Evolutionary conservation across 768 basidiomycete genomes (phyloP), one percentile per base, ranked within the genome.

Genomic region (Clitopilus passeckerianus): DNA sequence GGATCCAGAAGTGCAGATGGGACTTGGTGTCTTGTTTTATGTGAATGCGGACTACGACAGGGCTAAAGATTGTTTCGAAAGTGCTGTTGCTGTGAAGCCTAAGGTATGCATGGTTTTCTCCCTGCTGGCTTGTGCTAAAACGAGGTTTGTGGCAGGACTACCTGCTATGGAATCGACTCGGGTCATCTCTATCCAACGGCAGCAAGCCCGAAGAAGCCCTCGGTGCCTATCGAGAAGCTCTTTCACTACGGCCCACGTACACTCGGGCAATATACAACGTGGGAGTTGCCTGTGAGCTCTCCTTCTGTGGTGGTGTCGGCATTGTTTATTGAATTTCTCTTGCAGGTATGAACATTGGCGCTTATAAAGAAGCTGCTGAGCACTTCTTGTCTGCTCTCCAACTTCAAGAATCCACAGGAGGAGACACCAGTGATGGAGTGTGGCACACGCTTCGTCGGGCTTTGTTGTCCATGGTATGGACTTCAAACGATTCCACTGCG

Each of bases 251-350:
- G 37, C 97, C 97, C 24, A 95, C 94, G 0, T 99, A 97, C 71
- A 98, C 97, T 0, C 87, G 97, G 10, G 97, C 95, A 9, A 92
- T 98, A 22, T 98, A 96, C 70, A 99, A 99, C 67, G 92, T 99
- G 34, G 97, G 95, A 46, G 97, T 99, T 24, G 95, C 95, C 20
- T 99, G 95, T 95, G 67, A 66, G 92, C 84, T 56, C 56, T 18
- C 24, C 41, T 41, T 53, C 56, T 60, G 23, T 52, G 30, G 27
- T 24, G 53, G 59, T n/a, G 9, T 54, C 63, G n/a, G 22, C 60
- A 43, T 23, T 14, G 18, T 7, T 16, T 57, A 35, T 57, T 57
- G 53, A 62, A 30, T 60, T 57, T 53, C 50, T 54, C 20, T 54
- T 61, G 5, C 60, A 97, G 94, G 96, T 68, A 74, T 99, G 61